Evolutionary conservation across 2,329 filamentous ascomycete genomes (phyloP).

Genomic region (Fusarium sp.): DNA sequence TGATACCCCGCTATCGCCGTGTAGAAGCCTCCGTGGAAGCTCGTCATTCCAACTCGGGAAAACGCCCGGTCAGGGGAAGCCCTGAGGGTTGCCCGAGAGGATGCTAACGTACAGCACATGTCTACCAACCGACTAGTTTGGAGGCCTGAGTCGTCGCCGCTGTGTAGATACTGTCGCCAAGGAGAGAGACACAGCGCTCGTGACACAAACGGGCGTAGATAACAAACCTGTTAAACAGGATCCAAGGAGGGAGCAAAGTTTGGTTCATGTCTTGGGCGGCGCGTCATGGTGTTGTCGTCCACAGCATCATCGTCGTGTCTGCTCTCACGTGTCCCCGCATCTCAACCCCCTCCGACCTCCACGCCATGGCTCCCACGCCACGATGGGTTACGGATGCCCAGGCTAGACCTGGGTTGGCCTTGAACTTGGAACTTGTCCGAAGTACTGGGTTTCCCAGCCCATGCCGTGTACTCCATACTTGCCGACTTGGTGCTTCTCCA

Average conservation of each 20-base stretch:
- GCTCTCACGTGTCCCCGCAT: constrained; percentile 47
- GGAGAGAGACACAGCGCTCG: constrained; percentile 17
- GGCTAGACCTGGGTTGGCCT: constrained; percentile 35
- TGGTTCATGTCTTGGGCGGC: constrained; percentile 19
- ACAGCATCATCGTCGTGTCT: constrained; percentile 40
- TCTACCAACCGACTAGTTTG: background rate
- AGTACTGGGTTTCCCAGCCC: constrained; percentile 15
- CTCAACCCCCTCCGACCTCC: constrained; percentile 42
- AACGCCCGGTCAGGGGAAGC: constrained; percentile 34
- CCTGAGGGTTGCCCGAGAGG: constrained; percentile 22
- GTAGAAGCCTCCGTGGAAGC: constrained; percentile 46
- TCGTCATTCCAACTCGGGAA: constrained; percentile 42
- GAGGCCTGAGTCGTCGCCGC: background rate
- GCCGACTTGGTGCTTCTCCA: constrained; percentile 10
- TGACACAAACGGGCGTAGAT: constrained; percentile 20
- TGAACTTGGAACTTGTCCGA: constrained; percentile 40
- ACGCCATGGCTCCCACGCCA: constrained; percentile 40
- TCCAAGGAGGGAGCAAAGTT: constrained; percentile 22
- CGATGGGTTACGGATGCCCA: constrained; percentile 40
- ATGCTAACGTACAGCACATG: constrained; percentile 18
- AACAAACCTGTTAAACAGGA: constrained; percentile 16
- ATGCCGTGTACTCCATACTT: constrained; percentile 28
- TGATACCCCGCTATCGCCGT: constrained; percentile 45
- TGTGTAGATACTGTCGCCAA: constrained; percentile 11
- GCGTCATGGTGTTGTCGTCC: constrained; percentile 42